Percentiles rank a stretch among this genome's conserved stretches.
These are phyloP conservation scores for Paramarasmius palmivorus DNA, from an alignment of 1,284 basidiomycete genomes.

Conservation along the genomic window DNA sequence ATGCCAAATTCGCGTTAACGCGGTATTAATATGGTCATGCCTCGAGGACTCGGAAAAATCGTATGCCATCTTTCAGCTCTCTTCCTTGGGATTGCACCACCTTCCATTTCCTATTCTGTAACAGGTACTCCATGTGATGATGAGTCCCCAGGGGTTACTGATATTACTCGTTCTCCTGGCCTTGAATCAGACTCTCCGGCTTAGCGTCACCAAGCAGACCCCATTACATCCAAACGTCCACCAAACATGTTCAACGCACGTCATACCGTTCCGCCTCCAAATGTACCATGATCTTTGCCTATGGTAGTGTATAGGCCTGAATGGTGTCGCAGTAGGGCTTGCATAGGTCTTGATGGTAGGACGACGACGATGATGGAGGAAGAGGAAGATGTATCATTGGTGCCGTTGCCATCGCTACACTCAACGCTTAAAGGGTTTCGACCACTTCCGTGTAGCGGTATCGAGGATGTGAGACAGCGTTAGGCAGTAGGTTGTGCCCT, in stretches of 20 bases:
- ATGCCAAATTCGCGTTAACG: constrained; percentile 84
- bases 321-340: constrained; percentile 79
- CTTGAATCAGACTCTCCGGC: constrained; percentile 4
- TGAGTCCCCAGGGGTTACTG: constrained; percentile 33
- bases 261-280: constrained; percentile 89
- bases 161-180: constrained; percentile 18
- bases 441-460: constrained; percentile 72
- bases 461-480: constrained; percentile 83
- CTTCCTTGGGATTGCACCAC: constrained; percentile 48
- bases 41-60: constrained; percentile 63
- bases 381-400: no score
- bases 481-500: constrained; percentile 76
- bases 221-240: constrained; percentile 72
- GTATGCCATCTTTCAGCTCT: constrained; percentile 1
- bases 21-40: no score
- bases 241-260: constrained; percentile 89
- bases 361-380: no score
- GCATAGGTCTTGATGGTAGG: no score
- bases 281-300: constrained; percentile 79
- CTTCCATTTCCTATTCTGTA: constrained; percentile 70
- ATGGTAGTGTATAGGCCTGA: constrained; percentile 79
- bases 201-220: constrained; percentile 22
- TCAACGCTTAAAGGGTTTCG: constrained; percentile 47
- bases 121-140: constrained; percentile 20
- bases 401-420: no score